Evolutionary conservation across 306 rosid species (phyloP).

Genomic region (Citrullus amarus): DNA sequence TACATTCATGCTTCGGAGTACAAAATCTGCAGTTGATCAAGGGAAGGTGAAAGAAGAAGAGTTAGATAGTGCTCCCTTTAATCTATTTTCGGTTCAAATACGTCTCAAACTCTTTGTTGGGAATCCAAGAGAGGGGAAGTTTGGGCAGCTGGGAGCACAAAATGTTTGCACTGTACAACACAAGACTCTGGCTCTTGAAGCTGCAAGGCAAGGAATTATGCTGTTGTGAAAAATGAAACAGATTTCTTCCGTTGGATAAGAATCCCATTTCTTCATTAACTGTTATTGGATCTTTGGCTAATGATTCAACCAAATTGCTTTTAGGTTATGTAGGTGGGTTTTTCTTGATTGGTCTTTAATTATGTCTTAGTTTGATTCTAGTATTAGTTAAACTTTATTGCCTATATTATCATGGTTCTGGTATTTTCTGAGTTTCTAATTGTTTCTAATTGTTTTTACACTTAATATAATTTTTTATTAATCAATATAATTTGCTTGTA

Average conservation of each 20-base stretch:
- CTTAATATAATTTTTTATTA: too few relatives aligned
- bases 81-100: conserved; percentile 71
- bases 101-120: conserved; percentile 80
- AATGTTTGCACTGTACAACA: conserved; percentile 65
- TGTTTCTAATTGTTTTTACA: too few relatives aligned
- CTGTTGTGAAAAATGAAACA: conserved; percentile 58
- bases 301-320: conserved; percentile 35
- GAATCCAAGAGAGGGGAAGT: conserved; percentile 48
- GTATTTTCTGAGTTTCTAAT: not conserved
- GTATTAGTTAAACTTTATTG: not conserved
- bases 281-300: conserved; percentile 70
- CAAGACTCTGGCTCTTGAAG: conserved; percentile 67
- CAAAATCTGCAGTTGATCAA: conserved; percentile 40
- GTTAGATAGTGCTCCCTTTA: conserved; percentile 62
- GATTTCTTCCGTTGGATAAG: conserved; percentile 62
- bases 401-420: not conserved
- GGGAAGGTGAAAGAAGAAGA: conserved; percentile 72
- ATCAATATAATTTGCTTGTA: too few relatives aligned
- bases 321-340: conserved; percentile 53
- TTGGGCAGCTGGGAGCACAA: conserved; percentile 57
- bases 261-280: conserved; percentile 29
- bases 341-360: not conserved
- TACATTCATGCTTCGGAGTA: conserved; percentile 44
- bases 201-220: conserved; percentile 81
- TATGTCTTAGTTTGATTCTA: not conserved